A percentile compares a stretch with the other conserved stretches of the same genome.
phyloP scores from a whole-genome alignment of 1,139 yeast species.

The Hemisphaericaspora subhashii region DNA sequence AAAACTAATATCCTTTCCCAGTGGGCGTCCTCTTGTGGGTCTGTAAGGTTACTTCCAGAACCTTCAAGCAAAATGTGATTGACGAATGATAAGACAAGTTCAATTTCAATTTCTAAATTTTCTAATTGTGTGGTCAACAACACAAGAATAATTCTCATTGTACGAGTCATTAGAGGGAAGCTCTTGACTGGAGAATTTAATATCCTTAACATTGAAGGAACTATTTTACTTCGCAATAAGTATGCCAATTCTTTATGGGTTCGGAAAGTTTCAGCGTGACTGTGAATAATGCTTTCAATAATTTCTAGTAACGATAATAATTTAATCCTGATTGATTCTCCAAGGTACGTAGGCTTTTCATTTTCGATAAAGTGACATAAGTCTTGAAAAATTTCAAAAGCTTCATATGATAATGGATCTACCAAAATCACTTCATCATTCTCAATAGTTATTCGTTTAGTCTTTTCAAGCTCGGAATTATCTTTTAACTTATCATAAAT shows the following conservation, averaged over 20 bases:
- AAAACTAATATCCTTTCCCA: constrained; percentile 78
- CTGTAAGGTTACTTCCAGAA: constrained; percentile 6
- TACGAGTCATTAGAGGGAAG: constrained; percentile 70
- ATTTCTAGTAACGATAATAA: constrained; percentile 77
- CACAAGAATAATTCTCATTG: constrained; percentile 66
- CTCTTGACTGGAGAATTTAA: constrained; percentile 47
- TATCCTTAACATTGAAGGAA: constrained; percentile 71
- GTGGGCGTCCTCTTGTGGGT: constrained; percentile 7
- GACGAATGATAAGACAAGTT: constrained; percentile 71
- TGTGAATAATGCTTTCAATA: constrained; percentile 62
- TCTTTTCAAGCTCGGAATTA: constrained; percentile 11
- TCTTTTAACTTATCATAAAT: constrained; percentile 65
- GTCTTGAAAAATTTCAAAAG: constrained; percentile 67
- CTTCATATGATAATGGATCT: constrained; percentile 62
- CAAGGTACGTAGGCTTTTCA: constrained; percentile 51
- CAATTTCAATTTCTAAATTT: constrained; percentile 71
- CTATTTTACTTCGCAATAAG: constrained; percentile 63
- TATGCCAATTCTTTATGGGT: constrained; percentile 63
- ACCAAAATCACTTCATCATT: constrained; percentile 44
- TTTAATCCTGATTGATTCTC: constrained; percentile 51
- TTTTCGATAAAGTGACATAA: constrained; percentile 67
- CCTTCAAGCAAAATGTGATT: constrained; percentile 54
- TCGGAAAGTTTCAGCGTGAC: constrained; percentile 58
- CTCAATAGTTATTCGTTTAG: constrained; percentile 41
- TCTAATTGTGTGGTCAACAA: constrained; percentile 60